These are phyloP conservation scores for Rostrohypoxylon terebratum DNA, from an alignment of 495 filamentous ascomycete genomes.

Conservation along the genomic window DNA sequence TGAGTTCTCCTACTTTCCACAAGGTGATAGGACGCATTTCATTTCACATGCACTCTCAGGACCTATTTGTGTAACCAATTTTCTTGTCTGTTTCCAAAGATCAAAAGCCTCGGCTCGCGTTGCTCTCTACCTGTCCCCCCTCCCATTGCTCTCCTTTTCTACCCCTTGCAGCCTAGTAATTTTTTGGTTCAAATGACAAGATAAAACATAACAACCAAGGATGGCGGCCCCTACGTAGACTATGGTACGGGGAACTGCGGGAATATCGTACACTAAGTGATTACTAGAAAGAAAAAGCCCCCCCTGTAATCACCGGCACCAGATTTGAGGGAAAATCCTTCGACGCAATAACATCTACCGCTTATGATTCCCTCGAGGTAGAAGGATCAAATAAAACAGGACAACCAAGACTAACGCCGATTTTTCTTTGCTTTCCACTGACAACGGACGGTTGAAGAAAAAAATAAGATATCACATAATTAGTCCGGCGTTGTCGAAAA, in stretches of 20 bases:
- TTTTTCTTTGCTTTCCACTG: slow-evolving; percentile 34
- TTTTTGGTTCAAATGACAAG: slow-evolving; percentile 22
- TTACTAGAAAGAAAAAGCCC: slow-evolving; percentile 22
- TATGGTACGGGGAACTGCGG: slow-evolving; percentile 5
- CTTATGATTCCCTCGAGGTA: slow-evolving; percentile 1
- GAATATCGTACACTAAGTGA: slow-evolving; percentile 41
- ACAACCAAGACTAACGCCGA: slow-evolving; percentile 39
- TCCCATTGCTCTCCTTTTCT: slow-evolving; percentile 2
- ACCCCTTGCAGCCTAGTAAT: slow-evolving; percentile 16
- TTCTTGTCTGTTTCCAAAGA: slow-evolving; percentile 17
- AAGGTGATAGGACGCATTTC: background rate
- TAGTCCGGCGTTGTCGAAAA: slow-evolving; percentile 32
- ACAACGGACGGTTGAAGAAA: slow-evolving; percentile 16
- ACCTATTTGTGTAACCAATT: slow-evolving; percentile 16
- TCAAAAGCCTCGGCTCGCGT: slow-evolving; percentile 17
- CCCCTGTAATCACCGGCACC: slow-evolving; percentile 26
- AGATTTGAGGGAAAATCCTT: slow-evolving; percentile 21
- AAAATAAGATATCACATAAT: slow-evolving; percentile 35
- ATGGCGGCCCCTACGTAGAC: background rate
- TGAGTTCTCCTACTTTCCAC: background rate
- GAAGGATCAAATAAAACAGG: slow-evolving; percentile 24
- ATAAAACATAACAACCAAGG: slow-evolving; percentile 4
- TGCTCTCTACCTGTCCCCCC: slow-evolving; percentile 20
- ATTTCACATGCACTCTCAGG: background rate
- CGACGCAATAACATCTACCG: slow-evolving; percentile 11